phyloP scores from a whole-genome alignment of 2,329 filamentous ascomycete species.

The Beauveria australis region DNA sequence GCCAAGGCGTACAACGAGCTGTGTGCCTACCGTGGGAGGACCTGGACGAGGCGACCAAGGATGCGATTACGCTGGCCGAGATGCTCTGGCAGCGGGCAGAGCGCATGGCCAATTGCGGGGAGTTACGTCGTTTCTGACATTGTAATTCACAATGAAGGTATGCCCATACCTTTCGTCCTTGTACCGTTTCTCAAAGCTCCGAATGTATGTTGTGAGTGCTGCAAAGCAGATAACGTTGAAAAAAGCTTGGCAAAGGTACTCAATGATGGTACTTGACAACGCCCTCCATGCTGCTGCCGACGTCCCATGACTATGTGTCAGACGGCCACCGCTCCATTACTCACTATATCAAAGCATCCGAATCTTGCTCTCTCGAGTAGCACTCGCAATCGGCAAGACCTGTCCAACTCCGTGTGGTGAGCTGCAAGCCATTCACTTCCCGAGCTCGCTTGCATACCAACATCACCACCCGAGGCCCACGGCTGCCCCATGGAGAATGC shows the following conservation, averaged over 20 bases:
- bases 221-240: not conserved
- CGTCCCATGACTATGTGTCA: not conserved
- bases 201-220: not conserved
- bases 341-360: not conserved
- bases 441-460: not conserved
- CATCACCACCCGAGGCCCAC: not conserved
- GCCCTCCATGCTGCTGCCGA: not conserved
- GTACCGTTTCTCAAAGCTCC: too few relatives aligned
- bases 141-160: too few relatives aligned
- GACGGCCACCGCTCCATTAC: not conserved
- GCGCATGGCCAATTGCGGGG: not conserved
- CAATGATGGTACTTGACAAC: too few relatives aligned
- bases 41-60: constrained; percentile 39
- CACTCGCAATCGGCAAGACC: too few relatives aligned
- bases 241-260: not conserved
- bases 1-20: constrained; percentile 35
- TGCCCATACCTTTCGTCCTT: too few relatives aligned
- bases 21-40: constrained; percentile 46
- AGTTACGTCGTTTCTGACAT: too few relatives aligned
- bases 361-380: too few relatives aligned
- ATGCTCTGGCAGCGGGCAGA: not conserved
- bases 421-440: not conserved
- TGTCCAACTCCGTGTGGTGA: not conserved
- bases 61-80: not conserved
- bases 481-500: not conserved